Evolutionary conservation across 768 basidiomycete genomes (phyloP).

Genomic region (Trametes maxima): DNA sequence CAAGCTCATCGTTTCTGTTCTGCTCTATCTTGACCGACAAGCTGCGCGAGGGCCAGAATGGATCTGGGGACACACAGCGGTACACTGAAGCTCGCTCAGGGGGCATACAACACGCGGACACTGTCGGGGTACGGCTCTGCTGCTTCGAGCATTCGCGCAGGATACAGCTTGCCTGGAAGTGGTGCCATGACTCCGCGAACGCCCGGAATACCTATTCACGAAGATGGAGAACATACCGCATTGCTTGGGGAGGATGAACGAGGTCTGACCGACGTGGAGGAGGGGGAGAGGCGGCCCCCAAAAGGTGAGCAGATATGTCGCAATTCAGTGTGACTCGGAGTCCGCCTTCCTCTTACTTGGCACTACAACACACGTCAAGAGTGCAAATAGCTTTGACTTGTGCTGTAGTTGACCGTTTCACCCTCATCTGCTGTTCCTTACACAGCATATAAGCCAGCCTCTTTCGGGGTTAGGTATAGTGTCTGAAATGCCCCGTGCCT

Average conservation of each 20-base stretch:
- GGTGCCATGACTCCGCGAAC: constrained; percentile 25
- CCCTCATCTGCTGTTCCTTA: too few species aligned
- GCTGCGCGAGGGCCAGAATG: not conserved
- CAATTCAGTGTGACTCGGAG: not conserved
- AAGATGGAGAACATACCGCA: constrained; percentile 15
- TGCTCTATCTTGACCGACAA: not conserved
- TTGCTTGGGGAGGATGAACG: constrained; percentile 12
- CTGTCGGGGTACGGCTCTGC: constrained; percentile 21
- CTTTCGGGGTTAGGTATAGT: too few species aligned
- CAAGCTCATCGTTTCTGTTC: not conserved
- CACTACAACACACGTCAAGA: not conserved
- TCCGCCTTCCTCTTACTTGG: not conserved
- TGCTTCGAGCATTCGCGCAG: constrained; percentile 14
- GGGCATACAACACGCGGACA: constrained; percentile 10
- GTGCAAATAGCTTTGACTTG: too few species aligned
- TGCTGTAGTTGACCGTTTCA: too few species aligned
- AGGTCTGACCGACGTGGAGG: constrained; percentile 6
- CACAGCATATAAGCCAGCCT: too few species aligned
- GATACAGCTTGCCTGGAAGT: constrained; percentile 17
- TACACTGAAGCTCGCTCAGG: not conserved
- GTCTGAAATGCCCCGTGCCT: too few species aligned
- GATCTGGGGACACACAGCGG: not conserved
- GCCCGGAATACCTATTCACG: constrained; percentile 4
- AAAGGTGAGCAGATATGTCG: constrained; percentile 15
- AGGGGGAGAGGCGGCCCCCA: constrained; percentile 1